phyloP scores from a whole-genome alignment of 306 rosid species.

The Quercus wislizeni region DNA sequence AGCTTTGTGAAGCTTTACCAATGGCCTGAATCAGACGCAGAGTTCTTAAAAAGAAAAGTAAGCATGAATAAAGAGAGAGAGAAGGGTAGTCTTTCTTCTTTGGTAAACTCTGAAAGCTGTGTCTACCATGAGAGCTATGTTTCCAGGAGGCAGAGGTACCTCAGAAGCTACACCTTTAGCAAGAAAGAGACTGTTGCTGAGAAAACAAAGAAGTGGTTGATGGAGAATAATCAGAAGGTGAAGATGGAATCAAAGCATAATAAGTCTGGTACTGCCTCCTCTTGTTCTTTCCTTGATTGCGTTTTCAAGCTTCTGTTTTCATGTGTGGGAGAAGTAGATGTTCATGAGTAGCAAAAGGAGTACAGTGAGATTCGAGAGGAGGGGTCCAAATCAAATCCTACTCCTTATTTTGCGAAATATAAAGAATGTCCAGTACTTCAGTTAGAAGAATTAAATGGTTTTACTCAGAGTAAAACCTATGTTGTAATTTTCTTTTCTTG shows the following conservation, averaged over 20 bases:
- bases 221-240: background rate
- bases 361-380: no score
- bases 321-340: background rate
- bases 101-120: background rate
- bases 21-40: conserved; percentile 3
- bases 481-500: background rate
- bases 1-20: background rate
- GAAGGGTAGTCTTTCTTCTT: background rate
- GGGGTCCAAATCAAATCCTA: no score
- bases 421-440: no score
- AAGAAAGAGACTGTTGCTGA: background rate
- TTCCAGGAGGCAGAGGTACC: conserved; percentile 12
- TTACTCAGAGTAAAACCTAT: background rate
- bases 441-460: background rate
- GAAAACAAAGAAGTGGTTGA: background rate
- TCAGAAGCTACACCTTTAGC: background rate
- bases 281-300: background rate
- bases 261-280: background rate
- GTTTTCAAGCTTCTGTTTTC: background rate
- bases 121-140: background rate
- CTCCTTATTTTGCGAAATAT: no score
- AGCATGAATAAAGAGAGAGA: background rate
- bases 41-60: background rate
- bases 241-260: background rate
- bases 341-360: background rate